Conservation (phyloP, 202 grass and related monocot species). For the Carex sylvatica region DNA sequence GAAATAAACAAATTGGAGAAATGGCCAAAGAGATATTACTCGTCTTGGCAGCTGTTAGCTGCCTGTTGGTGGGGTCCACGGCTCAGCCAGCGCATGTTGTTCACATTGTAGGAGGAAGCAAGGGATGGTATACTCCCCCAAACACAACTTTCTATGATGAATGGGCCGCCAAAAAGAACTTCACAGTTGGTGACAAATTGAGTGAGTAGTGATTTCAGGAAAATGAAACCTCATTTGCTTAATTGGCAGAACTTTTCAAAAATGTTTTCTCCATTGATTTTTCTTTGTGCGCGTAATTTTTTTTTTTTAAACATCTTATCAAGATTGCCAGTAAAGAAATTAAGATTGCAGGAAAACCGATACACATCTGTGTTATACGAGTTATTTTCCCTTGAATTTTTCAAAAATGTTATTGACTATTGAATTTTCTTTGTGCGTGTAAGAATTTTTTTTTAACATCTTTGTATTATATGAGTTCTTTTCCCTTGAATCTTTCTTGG, state of each 20-base stretch:
- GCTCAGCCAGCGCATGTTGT: conserved; percentile 67
- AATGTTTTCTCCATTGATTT: no score
- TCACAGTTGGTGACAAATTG: conserved; percentile 67
- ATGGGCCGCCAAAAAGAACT: conserved; percentile 45
- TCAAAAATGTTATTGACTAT: neutral
- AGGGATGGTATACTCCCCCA: conserved; percentile 69
- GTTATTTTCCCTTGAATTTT: neutral
- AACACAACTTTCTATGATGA: conserved; percentile 77
- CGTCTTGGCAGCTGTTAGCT: conserved; percentile 34
- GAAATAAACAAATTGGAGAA: neutral
- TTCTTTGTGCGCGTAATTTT: no score
- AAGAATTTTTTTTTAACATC: neutral
- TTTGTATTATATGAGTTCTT: neutral
- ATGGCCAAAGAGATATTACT: conserved; percentile 35
- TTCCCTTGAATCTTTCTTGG: neutral
- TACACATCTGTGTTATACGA: neutral
- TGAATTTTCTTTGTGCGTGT: neutral
- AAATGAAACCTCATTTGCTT: neutral
- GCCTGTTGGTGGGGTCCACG: conserved; percentile 39
- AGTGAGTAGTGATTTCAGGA: conserved; percentile 36
- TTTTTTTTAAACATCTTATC: neutral
- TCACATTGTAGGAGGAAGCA: conserved; percentile 81
- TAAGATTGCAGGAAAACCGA: neutral
- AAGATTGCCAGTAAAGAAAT: neutral
- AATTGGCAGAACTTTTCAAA: no score